Evolutionary conservation across 2,329 filamentous ascomycete genomes (phyloP).

Genomic region (Cercospora zeina): DNA sequence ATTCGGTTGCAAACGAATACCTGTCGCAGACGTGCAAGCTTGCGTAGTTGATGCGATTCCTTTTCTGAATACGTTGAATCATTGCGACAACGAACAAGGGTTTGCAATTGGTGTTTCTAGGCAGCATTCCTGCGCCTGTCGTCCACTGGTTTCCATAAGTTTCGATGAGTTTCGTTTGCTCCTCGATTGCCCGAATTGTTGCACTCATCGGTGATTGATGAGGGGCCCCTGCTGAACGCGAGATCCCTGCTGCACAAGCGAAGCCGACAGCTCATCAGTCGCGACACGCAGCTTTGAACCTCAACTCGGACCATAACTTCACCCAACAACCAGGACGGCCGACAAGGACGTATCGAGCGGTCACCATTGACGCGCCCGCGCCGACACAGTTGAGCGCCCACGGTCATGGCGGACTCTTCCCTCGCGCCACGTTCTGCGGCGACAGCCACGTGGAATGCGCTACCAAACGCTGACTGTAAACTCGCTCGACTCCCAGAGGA

Average conservation of each 20-base stretch:
- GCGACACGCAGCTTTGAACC: conserved; percentile 4
- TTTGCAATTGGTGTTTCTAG: not conserved
- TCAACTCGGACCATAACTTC: not conserved
- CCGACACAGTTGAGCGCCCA: not conserved
- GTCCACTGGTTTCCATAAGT: not conserved
- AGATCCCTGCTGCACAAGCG: conserved; percentile 5
- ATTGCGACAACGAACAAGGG: not conserved
- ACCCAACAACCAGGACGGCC: not conserved
- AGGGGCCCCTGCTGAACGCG: conserved; percentile 2
- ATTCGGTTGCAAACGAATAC: too few species aligned
- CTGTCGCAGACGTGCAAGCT: too few species aligned
- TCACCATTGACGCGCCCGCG: not conserved
- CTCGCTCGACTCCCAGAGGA: conserved; percentile 36
- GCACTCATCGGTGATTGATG: not conserved
- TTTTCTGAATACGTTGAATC: not conserved
- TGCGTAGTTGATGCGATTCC: too few species aligned
- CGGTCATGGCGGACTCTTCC: not conserved
- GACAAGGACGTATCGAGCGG: not conserved
- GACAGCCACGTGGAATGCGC: not conserved
- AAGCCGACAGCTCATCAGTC: conserved; percentile 3
- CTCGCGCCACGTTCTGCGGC: not conserved
- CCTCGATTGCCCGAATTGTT: conserved; percentile 2
- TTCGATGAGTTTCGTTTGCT: not conserved
- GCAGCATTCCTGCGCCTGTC: not conserved
- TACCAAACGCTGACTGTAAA: conserved; percentile 11